Percentiles rank a stretch among this genome's conserved stretches.
Evolutionary conservation across 768 basidiomycete genomes (phyloP).

Genomic region (Boletus vermiculosoides): DNA sequence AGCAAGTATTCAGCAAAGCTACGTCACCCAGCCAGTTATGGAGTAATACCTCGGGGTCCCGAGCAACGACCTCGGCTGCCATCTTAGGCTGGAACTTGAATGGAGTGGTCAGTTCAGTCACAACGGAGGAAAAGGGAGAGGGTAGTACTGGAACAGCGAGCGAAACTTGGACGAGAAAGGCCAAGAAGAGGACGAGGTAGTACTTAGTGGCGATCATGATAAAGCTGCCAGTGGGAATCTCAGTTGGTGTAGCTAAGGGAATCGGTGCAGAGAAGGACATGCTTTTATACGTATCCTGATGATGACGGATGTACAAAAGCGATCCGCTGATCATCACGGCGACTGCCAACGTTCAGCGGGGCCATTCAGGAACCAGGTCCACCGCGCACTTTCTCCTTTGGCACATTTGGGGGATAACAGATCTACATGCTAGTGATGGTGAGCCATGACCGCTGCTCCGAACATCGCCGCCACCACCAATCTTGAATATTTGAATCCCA

Average conservation of each 20-base stretch:
- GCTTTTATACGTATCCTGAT: constrained; percentile 22
- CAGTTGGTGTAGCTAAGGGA: not conserved
- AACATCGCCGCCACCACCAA: no score
- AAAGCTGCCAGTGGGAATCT: no score
- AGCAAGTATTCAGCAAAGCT: not conserved
- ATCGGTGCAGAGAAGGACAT: not conserved
- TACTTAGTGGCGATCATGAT: constrained; percentile 23
- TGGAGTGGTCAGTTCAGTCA: not conserved
- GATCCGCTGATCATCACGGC: not conserved
- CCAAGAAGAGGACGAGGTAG: constrained; percentile 20
- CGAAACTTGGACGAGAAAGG: constrained; percentile 19
- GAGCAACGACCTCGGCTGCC: constrained; percentile 4
- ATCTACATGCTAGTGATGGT: no score
- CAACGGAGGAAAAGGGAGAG: not conserved
- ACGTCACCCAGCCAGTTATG: not conserved
- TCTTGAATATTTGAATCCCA: no score
- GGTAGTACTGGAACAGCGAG: constrained; percentile 23
- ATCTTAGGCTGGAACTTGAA: no score
- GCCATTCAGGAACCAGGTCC: constrained; percentile 19
- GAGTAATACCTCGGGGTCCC: constrained; percentile 9
- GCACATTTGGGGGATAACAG: not conserved
- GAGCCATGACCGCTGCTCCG: no score
- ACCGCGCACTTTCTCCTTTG: no score
- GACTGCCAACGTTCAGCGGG: constrained; percentile 18
- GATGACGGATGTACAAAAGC: not conserved